Conservation (phyloP, 768 basidiomycete genomes). For the Leucogyrophana mollusca region DNA sequence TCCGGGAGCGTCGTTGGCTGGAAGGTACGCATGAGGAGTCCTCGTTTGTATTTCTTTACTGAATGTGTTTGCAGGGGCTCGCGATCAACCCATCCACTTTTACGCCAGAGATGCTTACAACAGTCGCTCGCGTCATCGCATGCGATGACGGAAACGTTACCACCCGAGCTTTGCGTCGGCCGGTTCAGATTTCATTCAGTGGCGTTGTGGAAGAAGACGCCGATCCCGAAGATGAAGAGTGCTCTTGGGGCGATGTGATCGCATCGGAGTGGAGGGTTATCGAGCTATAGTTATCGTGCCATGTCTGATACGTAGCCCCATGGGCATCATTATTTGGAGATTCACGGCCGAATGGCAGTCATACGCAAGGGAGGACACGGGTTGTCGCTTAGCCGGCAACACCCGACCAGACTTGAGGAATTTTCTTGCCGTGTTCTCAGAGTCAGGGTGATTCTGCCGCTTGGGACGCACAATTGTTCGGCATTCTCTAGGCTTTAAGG, state of each 20-base stretch:
- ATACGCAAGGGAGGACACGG: too few species aligned
- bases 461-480: too few species aligned
- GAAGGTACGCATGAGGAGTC: constrained; percentile 38
- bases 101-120: constrained; percentile 57
- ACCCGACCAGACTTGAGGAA: too few species aligned
- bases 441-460: too few species aligned
- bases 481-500: too few species aligned
- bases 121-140: constrained; percentile 39
- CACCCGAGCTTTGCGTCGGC: constrained; percentile 16
- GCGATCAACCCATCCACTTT: constrained; percentile 57
- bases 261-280: constrained; percentile 31
- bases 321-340: too few species aligned
- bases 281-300: too few species aligned
- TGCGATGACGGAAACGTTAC: constrained; percentile 14
- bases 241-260: constrained; percentile 27
- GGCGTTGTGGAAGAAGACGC: constrained; percentile 18
- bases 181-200: constrained; percentile 26
- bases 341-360: too few species aligned
- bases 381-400: too few species aligned
- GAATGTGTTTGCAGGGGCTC: constrained; percentile 41
- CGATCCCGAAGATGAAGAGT: constrained; percentile 17
- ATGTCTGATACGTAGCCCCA: too few species aligned
- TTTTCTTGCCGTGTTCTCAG: too few species aligned
- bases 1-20: constrained; percentile 41
- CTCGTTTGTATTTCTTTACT: neutral